Base-by-base conservation (phyloP, 257 asterid genomes). In the Nicotiana attenuata region DNA sequence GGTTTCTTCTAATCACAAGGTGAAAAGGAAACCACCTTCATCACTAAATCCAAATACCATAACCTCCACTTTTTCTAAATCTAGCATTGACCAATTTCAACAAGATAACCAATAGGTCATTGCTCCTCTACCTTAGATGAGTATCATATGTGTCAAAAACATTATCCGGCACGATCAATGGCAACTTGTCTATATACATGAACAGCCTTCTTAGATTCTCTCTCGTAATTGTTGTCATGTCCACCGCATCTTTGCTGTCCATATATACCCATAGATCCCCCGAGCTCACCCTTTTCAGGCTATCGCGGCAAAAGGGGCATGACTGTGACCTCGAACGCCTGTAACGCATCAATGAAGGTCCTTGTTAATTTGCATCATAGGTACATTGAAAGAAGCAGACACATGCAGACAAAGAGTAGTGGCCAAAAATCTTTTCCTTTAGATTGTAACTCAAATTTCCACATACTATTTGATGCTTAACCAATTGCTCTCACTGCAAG, bases 271-370 rank as follows among this genome's bases (percentile, higher is more conserved):
- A 96, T 8, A 96, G 89, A 83, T 96, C 99, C 68, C 91, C 86
- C 0, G 99, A 96, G 86, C 90, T 87, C 65, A 94, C 98, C 80
- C 97, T 88, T 91, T 90, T 94, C 38, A 96, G 82, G 91, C 97
- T 89, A 86, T 93, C 96, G 3, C 99, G 98, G 86, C 99, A 96
- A 81, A 94, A 96, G 31, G 99, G 99, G 86, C 99, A 96, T 4
- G 98, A 94, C 33, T 94, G 97, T 41, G 99, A 96, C 87, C 95
- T 91, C 14, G 94, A 60, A 11, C 89, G 94, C 99, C 99, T 96
- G 93, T 87, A 85, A 65, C 24, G 5, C 77, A 33, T 65, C 59
- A 47, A 33, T 3, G 6, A 78, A 78, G 57, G 24, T n/a, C 16
- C 61, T 60, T 7, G 24, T 73, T 47, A 73, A 6, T 50, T 20